Conservation (phyloP, 2,329 filamentous ascomycete species). For the Neurospora sp. region DNA sequence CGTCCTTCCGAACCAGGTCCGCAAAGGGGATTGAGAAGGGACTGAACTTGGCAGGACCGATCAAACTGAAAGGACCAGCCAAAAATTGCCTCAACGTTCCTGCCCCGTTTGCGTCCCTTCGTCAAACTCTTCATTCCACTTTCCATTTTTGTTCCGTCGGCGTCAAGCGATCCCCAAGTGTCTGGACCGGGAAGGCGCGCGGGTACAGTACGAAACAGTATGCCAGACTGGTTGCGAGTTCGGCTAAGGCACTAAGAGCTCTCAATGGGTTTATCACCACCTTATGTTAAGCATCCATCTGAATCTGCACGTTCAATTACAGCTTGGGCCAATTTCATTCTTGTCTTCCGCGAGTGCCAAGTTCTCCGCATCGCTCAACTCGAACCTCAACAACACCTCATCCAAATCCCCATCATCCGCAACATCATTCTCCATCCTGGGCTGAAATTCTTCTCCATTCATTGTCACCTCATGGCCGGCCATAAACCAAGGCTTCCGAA, state of each 20-base stretch:
- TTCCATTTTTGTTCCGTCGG: background rate
- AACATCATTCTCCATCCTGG: background rate
- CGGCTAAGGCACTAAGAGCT: background rate
- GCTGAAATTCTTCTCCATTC: background rate
- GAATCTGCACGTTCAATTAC: background rate
- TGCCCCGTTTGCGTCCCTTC: background rate
- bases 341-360: background rate
- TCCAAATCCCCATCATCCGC: background rate
- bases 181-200: background rate
- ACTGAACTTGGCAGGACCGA: background rate
- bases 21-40: background rate
- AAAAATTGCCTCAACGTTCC: background rate
- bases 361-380: background rate
- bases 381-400: background rate
- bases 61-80: background rate
- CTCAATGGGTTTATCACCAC: no score
- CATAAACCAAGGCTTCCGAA: background rate
- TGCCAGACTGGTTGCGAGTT: background rate
- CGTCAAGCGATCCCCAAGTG: background rate
- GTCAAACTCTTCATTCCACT: background rate
- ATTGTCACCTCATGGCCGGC: background rate
- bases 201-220: background rate
- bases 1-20: background rate
- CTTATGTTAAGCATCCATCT: background rate
- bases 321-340: background rate